These are phyloP conservation scores for Nakazawaea wickerhamii DNA, from an alignment of 805 yeast species.

Conservation along the genomic window DNA sequence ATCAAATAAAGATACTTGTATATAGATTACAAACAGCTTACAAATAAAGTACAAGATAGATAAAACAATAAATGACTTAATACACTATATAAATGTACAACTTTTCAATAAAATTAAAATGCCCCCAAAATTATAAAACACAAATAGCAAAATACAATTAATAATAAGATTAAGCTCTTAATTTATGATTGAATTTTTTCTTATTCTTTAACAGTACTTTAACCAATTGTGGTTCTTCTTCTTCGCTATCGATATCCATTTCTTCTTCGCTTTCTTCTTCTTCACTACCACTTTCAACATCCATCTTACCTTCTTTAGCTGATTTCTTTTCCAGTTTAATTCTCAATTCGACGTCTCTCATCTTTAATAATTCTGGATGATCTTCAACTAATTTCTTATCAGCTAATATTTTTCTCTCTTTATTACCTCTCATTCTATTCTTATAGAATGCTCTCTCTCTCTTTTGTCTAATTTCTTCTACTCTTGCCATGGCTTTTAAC, in stretches of 20 bases:
- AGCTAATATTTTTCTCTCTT: constrained; percentile 74
- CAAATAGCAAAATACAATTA: no score
- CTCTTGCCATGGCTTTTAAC: constrained; percentile 89
- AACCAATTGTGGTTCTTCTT: constrained; percentile 44
- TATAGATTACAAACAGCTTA: no score
- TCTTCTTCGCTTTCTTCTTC: constrained; percentile 41
- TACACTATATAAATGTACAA: no score
- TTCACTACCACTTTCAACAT: constrained; percentile 37
- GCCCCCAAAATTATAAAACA: no score
- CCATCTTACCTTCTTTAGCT: constrained; percentile 46
- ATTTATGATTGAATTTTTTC: constrained; percentile 37
- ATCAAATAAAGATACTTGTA: no score
- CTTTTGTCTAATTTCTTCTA: constrained; percentile 92
- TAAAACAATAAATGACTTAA: neutral
- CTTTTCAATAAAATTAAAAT: no score
- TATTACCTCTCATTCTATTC: constrained; percentile 98
- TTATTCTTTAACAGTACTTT: constrained; percentile 63
- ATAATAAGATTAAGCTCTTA: constrained; percentile 22
- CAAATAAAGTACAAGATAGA: no score
- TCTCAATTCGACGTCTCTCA: constrained; percentile 90
- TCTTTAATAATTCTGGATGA: constrained; percentile 82
- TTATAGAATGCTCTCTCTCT: constrained; percentile 98
- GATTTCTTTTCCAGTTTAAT: constrained; percentile 68
- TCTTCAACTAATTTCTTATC: constrained; percentile 86
- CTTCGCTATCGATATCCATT: constrained; percentile 39